Evolutionary conservation across 2,329 filamentous ascomycete species (phyloP).

Genomic region (Penicillium oxalicum): DNA sequence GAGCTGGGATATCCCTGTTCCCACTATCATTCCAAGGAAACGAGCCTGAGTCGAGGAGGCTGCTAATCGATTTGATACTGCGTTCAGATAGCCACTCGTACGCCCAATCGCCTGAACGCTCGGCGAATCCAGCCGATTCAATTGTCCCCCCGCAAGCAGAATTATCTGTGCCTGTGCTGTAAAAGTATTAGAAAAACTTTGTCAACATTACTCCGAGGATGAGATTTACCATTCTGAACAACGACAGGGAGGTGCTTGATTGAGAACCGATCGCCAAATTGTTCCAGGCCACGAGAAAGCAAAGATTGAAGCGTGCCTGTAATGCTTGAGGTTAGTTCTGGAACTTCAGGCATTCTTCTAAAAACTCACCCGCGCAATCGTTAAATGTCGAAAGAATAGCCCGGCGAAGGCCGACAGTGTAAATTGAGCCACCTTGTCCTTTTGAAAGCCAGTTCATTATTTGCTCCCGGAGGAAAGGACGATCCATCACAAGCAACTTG

Average conservation of each 20-base stretch:
- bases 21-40: constrained; percentile 83
- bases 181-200: constrained; percentile 17
- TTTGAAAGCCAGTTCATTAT: constrained; percentile 61
- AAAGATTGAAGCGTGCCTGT: constrained; percentile 40
- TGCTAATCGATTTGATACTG: constrained; percentile 77
- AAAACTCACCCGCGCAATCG: constrained; percentile 43
- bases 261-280: constrained; percentile 81
- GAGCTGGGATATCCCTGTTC: constrained; percentile 63
- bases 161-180: constrained; percentile 73
- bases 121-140: constrained; percentile 60
- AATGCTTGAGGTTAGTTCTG: constrained; percentile 7
- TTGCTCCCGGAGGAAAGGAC: constrained; percentile 47
- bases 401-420: constrained; percentile 60
- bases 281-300: constrained; percentile 61
- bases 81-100: constrained; percentile 66
- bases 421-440: constrained; percentile 60
- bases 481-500: constrained; percentile 43
- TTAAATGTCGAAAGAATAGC: constrained; percentile 57
- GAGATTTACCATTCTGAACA: constrained; percentile 67
- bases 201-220: no score
- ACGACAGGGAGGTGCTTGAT: constrained; percentile 78
- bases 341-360: background rate
- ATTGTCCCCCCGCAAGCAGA: constrained; percentile 69
- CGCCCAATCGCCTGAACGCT: constrained; percentile 64
- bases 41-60: constrained; percentile 68